Percentiles rank a stretch among this genome's conserved stretches.
phyloP scores from a whole-genome alignment of 208 protist species.

The Strigomonas culicis region DNA sequence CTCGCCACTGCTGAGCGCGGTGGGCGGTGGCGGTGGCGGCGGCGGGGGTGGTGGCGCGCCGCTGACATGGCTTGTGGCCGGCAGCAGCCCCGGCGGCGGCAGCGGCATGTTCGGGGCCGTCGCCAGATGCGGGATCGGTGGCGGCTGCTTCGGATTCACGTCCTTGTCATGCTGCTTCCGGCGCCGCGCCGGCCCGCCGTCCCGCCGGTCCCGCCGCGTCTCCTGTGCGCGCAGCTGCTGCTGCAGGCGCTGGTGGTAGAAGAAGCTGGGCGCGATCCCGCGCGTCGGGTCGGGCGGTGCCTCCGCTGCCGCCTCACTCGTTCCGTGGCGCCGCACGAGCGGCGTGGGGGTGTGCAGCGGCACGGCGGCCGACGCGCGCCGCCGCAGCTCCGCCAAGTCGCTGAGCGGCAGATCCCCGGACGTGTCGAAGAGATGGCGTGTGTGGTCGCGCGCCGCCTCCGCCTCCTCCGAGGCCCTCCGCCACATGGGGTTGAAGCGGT shows the following conservation, averaged over 20 bases:
- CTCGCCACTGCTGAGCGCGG: neutral
- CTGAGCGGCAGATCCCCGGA: too few relatives aligned
- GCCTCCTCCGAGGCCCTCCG: too few relatives aligned
- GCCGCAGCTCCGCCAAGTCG: too few relatives aligned
- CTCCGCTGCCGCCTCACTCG: too few relatives aligned
- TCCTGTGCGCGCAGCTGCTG: neutral
- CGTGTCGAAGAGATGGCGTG: too few relatives aligned
- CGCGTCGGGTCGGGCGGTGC: too few relatives aligned
- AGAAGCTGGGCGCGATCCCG: neutral
- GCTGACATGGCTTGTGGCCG: neutral
- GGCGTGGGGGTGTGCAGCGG: too few relatives aligned
- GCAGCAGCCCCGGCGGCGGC: neutral
- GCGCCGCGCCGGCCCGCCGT: neutral
- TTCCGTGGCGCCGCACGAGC: too few relatives aligned
- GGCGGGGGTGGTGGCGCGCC: neutral
- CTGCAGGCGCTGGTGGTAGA: neutral
- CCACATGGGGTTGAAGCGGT: neutral
- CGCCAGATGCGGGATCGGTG: too few relatives aligned
- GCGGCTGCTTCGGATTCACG: too few relatives aligned
- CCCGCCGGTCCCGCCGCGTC: conserved; percentile 9
- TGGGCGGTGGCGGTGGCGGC: conserved; percentile 1
- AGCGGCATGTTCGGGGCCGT: neutral
- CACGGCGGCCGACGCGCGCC: too few relatives aligned
- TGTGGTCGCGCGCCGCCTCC: too few relatives aligned
- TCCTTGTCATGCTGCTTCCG: neutral